Base-by-base conservation (phyloP, 169 alveolate species). In the Babesia bovis region DNA sequence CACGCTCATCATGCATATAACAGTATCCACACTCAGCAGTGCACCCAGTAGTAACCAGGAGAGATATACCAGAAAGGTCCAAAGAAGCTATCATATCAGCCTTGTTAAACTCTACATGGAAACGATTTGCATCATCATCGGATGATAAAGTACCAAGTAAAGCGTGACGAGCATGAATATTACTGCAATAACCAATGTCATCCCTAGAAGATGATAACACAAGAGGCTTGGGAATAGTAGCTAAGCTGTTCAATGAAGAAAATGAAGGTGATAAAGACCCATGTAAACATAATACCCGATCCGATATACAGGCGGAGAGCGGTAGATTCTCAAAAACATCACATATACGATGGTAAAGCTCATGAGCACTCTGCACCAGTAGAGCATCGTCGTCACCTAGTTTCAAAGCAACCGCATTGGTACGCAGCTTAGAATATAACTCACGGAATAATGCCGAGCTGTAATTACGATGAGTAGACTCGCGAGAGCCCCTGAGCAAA, bases 241-340 rank as follows among this genome's bases (percentile, higher is more conserved):
- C 88, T 51, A 90, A 84, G 71, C 50, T 69, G 4, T 91, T 83
- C 33, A 94, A 63, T 19, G 95, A 90, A 40, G 94, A 85, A 9
- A 97, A 97, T 42, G 94, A 92, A 33, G 97, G 97, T 23, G 98
- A 49, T 60, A 45, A 41, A 17, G 73, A 32, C 15, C 73, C 98
- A 83, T 95, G 98, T 1, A 96, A 79, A 70, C 98, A 96, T 9
- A 96, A 85, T 23, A 96, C 92, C 66, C 87, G 84, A 51, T 95
- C 96, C 55, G 95, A 97, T 41, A 97, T 85, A n/a, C 91, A 74
- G 0, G 98, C 98, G n/a, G 97, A 97, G 13, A 95, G 84, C 15
- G 99, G 97, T 38, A 96, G 82, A 87, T 92, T 91, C 61, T 96
- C 99, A 78, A 96, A 94, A 21, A 94, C 93, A 44, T 94, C 95